These are phyloP conservation scores for Saururus chinensis DNA, from an alignment of 164 flowering plant species.

Conservation along the genomic window DNA sequence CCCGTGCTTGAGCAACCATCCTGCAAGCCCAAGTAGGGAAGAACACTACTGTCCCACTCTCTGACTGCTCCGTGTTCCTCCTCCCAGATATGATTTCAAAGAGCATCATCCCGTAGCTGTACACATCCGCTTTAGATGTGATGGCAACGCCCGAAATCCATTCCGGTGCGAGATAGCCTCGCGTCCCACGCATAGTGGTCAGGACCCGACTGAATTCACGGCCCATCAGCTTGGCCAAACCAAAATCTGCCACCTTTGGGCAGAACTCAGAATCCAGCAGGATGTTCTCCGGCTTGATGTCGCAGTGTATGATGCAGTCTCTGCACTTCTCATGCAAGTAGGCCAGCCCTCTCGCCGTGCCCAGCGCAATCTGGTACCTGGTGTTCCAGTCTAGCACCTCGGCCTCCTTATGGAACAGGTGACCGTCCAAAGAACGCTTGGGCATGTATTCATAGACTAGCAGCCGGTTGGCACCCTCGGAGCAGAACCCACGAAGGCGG, in stretches of 20 bases:
- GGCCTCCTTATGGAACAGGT: slow-evolving; percentile 17
- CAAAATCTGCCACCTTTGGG: slow-evolving; percentile 35
- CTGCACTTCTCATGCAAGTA: slow-evolving; percentile 35
- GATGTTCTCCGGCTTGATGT: slow-evolving; percentile 33
- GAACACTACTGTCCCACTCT: slow-evolving; percentile 8
- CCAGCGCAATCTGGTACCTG: slow-evolving; percentile 26
- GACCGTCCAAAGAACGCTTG: slow-evolving; percentile 35
- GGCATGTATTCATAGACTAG: slow-evolving; percentile 56
- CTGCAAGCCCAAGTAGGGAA: slow-evolving; percentile 28
- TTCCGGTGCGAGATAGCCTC: slow-evolving; percentile 37
- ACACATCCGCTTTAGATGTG: slow-evolving; percentile 33
- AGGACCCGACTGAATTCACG: slow-evolving; percentile 28
- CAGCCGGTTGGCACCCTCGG: slow-evolving; percentile 27
- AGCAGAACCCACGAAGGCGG: slow-evolving; percentile 48
- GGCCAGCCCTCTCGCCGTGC: slow-evolving; percentile 25
- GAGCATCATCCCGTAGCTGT: slow-evolving; percentile 34
- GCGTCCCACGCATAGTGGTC: slow-evolving; percentile 33
- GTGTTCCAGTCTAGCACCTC: slow-evolving; percentile 19
- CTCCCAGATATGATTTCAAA: slow-evolving; percentile 27
- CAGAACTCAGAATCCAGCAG: slow-evolving; percentile 23
- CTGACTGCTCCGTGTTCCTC: slow-evolving; percentile 16
- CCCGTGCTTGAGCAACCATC: slow-evolving; percentile 7
- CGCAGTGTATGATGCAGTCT: slow-evolving; percentile 33
- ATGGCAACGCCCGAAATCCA: slow-evolving; percentile 32
- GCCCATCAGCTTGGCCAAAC: slow-evolving; percentile 30